Conservation (phyloP, 331 rosid species). For the Quercus phellos region DNA sequence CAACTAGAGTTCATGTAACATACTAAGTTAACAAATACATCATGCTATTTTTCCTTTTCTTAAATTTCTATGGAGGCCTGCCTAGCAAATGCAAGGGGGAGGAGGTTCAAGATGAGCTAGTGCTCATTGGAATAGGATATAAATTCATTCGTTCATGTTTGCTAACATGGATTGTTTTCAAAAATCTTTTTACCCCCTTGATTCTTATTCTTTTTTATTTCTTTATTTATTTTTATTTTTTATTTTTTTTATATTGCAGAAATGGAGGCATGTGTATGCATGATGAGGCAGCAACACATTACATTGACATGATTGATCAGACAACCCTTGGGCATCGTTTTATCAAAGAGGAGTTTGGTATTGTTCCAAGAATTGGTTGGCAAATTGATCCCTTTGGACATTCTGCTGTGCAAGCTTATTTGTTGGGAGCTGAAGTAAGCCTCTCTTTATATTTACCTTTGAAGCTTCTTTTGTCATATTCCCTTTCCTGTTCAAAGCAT, state of each 20-base stretch:
- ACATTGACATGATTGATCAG: conserved; percentile 96
- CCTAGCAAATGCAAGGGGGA: too few relatives aligned
- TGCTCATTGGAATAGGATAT: neutral
- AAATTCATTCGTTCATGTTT: neutral
- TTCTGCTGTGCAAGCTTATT: conserved; percentile 91
- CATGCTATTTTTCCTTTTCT: neutral
- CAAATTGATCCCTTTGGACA: conserved; percentile 98
- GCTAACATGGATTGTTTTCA: neutral
- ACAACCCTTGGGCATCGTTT: conserved; percentile 89
- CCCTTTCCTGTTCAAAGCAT: neutral
- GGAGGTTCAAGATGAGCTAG: too few relatives aligned
- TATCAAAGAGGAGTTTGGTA: conserved; percentile 57
- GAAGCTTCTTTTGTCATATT: neutral
- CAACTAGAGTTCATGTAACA: conserved; percentile 86
- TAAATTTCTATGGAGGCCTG: neutral
- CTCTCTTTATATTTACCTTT: neutral
- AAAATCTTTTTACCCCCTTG: neutral
- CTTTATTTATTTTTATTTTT: too few relatives aligned
- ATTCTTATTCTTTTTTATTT: neutral
- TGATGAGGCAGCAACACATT: conserved; percentile 84
- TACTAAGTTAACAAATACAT: neutral
- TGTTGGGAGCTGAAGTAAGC: conserved; percentile 84
- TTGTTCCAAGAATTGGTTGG: conserved; percentile 92
- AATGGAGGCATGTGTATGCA: conserved; percentile 99
- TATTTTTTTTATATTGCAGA: conserved; percentile 28